Evolutionary conservation across 2,329 filamentous ascomycete genomes (phyloP).

Genomic region (Sclerotinia borealis): DNA sequence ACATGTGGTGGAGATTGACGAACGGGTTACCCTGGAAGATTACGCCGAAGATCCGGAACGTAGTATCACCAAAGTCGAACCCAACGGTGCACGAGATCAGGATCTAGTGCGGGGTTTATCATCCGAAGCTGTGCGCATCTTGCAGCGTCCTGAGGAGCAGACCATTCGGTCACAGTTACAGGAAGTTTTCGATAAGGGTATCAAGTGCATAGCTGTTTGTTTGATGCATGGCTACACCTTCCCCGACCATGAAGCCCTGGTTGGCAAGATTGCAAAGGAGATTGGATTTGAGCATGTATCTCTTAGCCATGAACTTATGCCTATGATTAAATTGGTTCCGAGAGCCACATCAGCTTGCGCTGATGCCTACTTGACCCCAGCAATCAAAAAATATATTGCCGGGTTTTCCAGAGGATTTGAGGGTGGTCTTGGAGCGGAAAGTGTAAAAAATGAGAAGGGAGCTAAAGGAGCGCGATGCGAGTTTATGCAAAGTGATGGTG

Average conservation of each 20-base stretch:
- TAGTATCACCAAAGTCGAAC: slow-evolving; percentile 46
- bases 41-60: slow-evolving; percentile 82
- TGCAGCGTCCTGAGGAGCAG: slow-evolving; percentile 54
- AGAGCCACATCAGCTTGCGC: slow-evolving; percentile 64
- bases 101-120: slow-evolving; percentile 65
- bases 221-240: slow-evolving; percentile 92
- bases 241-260: slow-evolving; percentile 72
- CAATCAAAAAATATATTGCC: slow-evolving; percentile 64
- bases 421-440: slow-evolving; percentile 71
- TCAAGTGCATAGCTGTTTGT: slow-evolving; percentile 80
- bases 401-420: slow-evolving; percentile 77
- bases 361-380: slow-evolving; percentile 69
- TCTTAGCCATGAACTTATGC: slow-evolving; percentile 74
- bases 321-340: slow-evolving; percentile 68
- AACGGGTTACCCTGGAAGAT: slow-evolving; percentile 85
- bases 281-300: slow-evolving; percentile 82
- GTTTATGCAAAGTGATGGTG: slow-evolving; percentile 76
- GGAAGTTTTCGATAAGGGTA: slow-evolving; percentile 61
- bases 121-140: slow-evolving; percentile 66
- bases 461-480: slow-evolving; percentile 74
- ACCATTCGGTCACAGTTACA: slow-evolving; percentile 56
- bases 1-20: slow-evolving; percentile 80
- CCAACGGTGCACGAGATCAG: slow-evolving; percentile 40
- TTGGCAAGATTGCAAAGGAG: slow-evolving; percentile 70
- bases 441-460: slow-evolving; percentile 60